Evolutionary conservation across 306 rosid genomes (phyloP).

Genomic region (Leucaena leucocephala): DNA sequence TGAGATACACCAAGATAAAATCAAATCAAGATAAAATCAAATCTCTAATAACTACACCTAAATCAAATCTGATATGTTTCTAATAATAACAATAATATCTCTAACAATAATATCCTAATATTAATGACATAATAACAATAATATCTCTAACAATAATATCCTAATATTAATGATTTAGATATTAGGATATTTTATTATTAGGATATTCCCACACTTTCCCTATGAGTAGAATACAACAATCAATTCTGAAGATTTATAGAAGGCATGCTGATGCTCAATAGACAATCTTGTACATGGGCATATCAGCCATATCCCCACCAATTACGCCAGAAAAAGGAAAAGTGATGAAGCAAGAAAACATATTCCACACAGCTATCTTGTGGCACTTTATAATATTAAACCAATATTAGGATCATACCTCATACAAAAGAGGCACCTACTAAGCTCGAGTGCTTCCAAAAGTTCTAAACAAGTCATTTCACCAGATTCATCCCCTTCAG

Average conservation of each 20-base stretch:
- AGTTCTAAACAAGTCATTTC: slow-evolving; percentile 89
- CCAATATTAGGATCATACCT: slow-evolving; percentile 55
- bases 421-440: slow-evolving; percentile 82
- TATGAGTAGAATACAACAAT: not conserved
- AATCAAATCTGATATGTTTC: no score
- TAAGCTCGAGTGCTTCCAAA: slow-evolving; percentile 94
- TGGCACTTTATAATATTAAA: slow-evolving; percentile 19
- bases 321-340: not conserved
- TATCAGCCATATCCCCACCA: slow-evolving; percentile 10
- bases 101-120: no score
- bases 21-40: no score
- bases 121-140: no score
- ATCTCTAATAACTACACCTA: no score
- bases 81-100: no score
- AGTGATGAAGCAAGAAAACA: slow-evolving; percentile 19
- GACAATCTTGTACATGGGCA: not conserved
- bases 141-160: no score
- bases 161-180: no score
- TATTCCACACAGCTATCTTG: slow-evolving; percentile 18
- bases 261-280: not conserved
- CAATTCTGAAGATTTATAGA: not conserved
- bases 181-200: no score
- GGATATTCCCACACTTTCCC: no score
- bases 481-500: slow-evolving; percentile 72
- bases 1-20: no score